Evolutionary conservation across 345 rosid genomes (phyloP).

Genomic region (Populus davidiana): DNA sequence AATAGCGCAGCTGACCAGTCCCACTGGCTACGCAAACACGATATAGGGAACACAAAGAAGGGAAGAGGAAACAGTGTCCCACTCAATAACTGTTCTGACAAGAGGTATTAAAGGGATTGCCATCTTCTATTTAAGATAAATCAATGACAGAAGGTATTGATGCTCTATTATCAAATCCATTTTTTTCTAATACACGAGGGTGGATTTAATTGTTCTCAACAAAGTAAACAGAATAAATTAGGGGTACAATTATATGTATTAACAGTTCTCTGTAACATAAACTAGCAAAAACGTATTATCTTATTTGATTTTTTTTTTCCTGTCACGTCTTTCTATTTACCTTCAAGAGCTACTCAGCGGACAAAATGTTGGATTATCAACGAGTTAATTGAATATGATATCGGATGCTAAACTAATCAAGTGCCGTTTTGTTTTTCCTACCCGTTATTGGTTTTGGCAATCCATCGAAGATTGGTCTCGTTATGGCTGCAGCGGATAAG

Average conservation of each 20-base stretch:
- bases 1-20: not conserved
- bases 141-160: not conserved
- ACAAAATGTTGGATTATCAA: not conserved
- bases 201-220: not conserved
- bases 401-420: slow-evolving; percentile 7
- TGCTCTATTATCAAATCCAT: not conserved
- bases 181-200: not conserved
- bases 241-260: not conserved
- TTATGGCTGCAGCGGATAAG: slow-evolving; percentile 18
- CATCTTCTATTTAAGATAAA: not conserved
- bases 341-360: not conserved
- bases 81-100: not conserved
- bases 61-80: not conserved
- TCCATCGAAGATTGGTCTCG: slow-evolving; percentile 31
- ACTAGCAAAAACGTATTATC: not conserved
- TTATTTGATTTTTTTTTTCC: not conserved
- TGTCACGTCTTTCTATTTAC: not conserved
- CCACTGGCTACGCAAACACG: not conserved
- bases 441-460: slow-evolving; percentile 23
- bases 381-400: not conserved
- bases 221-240: not conserved
- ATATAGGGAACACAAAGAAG: not conserved
- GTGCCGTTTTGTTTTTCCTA: slow-evolving; percentile 29
- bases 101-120: not conserved
- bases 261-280: not conserved